These are phyloP conservation scores for Crassisporium funariophilum DNA, from an alignment of 768 basidiomycete genomes.

Conservation along the genomic window DNA sequence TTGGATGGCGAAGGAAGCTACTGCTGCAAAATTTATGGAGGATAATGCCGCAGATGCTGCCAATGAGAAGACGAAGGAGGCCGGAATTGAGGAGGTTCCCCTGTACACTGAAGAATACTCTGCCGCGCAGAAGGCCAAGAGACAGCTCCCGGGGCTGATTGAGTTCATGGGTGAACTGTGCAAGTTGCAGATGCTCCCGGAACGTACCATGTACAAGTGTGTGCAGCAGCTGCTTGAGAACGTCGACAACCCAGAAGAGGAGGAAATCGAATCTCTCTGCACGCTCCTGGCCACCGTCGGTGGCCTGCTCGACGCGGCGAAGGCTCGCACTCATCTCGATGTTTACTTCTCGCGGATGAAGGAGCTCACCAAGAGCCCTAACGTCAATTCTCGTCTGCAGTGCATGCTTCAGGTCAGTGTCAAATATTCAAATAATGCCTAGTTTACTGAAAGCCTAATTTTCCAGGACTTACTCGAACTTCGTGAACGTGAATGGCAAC, in stretches of 20 bases:
- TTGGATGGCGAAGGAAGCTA: conserved; percentile 87
- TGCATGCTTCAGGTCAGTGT: conserved; percentile 90
- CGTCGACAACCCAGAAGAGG: conserved; percentile 94
- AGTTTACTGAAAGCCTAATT: conserved; percentile 9
- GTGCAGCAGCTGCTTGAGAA: conserved; percentile 94
- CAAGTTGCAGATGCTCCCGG: conserved; percentile 98
- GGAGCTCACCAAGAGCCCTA: conserved; percentile 71
- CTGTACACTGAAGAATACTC: conserved; percentile 97
- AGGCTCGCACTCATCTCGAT: conserved; percentile 85
- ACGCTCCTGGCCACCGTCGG: conserved; percentile 92
- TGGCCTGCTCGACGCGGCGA: conserved; percentile 73
- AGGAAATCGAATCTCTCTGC: conserved; percentile 96
- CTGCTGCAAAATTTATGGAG: conserved; percentile 82
- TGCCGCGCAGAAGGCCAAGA: conserved; percentile 94
- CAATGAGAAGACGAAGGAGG: conserved; percentile 52
- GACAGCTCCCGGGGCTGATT: conserved; percentile 94
- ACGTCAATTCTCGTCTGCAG: conserved; percentile 84
- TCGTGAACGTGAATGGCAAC: conserved; percentile 79
- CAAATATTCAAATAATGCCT: conserved; percentile 1
- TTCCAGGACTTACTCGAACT: conserved; percentile 87
- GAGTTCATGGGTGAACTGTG: conserved; percentile 98
- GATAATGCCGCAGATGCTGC: conserved; percentile 79
- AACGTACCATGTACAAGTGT: conserved; percentile 98
- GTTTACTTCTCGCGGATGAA: conserved; percentile 93
- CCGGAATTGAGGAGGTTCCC: conserved; percentile 57